These are phyloP conservation scores for Verticillium isaacii DNA, from an alignment of 2,329 filamentous ascomycete species.

Conservation along the genomic window DNA sequence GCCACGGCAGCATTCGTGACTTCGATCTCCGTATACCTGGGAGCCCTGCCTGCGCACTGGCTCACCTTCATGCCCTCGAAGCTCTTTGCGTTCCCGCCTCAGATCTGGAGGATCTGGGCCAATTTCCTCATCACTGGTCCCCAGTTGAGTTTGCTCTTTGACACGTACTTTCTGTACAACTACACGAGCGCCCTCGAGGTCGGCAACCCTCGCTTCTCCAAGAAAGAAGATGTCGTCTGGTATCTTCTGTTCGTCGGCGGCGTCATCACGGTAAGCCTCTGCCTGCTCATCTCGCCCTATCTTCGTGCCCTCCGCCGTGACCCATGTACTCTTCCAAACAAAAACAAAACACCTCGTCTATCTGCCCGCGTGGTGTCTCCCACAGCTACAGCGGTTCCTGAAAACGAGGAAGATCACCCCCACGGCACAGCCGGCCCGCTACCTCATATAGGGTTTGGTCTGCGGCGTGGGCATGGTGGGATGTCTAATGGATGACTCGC, in stretches of 20 bases:
- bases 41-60: slow-evolving; percentile 43
- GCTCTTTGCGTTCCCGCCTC: slow-evolving; percentile 46
- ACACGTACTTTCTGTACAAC: slow-evolving; percentile 72
- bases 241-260: slow-evolving; percentile 71
- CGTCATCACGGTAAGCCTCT: slow-evolving; percentile 70
- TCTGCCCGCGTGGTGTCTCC: slow-evolving; percentile 73
- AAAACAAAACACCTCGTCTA: slow-evolving; percentile 47
- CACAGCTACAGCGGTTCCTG: slow-evolving; percentile 80
- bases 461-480: slow-evolving; percentile 72
- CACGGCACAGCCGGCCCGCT: slow-evolving; percentile 55
- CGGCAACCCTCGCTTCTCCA: slow-evolving; percentile 64
- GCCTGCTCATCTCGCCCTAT: slow-evolving; percentile 4
- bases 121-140: slow-evolving; percentile 35
- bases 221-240: slow-evolving; percentile 74
- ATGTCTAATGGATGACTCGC: slow-evolving; percentile 67
- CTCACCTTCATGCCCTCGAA: slow-evolving; percentile 48
- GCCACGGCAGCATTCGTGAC: slow-evolving; percentile 56
- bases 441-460: slow-evolving; percentile 62
- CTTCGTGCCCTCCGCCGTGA: background rate
- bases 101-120: slow-evolving; percentile 37
- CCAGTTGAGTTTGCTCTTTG: slow-evolving; percentile 54
- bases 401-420: slow-evolving; percentile 77
- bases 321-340: background rate
- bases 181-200: slow-evolving; percentile 73
- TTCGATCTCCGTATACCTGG: slow-evolving; percentile 54